Evolutionary conservation across 2,329 filamentous ascomycete species (phyloP), one percentile per base, ranked within the genome.

Genomic region (Verticillium tricorpus): DNA sequence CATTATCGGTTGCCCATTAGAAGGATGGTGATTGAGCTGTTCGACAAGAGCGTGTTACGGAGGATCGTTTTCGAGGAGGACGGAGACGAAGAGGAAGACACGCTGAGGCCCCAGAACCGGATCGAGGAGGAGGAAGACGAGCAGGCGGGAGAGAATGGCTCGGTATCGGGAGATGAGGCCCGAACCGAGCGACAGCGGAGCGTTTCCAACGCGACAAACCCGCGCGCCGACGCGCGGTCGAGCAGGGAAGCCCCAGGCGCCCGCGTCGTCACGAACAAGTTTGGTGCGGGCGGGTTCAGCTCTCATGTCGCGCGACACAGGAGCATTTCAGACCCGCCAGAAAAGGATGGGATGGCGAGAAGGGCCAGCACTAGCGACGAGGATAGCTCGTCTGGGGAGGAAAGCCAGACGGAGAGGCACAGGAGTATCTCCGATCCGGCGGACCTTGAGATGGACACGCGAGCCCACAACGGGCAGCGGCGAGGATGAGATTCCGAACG

Each of bases 21-120:
- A 64, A 89, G 94, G 56, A 93, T 97, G 76, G 90, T 97, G 39
- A 88, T 98, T 63, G 95, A 98, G 72, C 78, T 99, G 25, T 99
- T 99, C 70, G 94, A 98, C 70, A 95, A 94, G 76, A 89, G 86
- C 63, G 91, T 98, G 54, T 82, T 98, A 76, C 83, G 93, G 65
- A 86, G 87, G 66, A 91, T 97, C 63, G 90, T 99, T 14, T 88
- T 96, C 62, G 90, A 90, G 58, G 89, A 93, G 68, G 89, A 90
- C 22, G 76, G 75, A 22, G 89, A 91, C 22, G 90, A 92, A 59
- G 75, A 71, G 37, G 74, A 71, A 39, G 75, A 75, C 28, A 59
- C 45, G 6, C 28, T 45, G 7, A 34, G 22, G 12, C 58, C 58
- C 11, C 68, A 69, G 22, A 70, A 71, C 28, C 50, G 28, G 12